Evolutionary conservation across 345 rosid genomes (phyloP), one percentile per base, ranked within the genome.

Genomic region (Carallia brachiata): DNA sequence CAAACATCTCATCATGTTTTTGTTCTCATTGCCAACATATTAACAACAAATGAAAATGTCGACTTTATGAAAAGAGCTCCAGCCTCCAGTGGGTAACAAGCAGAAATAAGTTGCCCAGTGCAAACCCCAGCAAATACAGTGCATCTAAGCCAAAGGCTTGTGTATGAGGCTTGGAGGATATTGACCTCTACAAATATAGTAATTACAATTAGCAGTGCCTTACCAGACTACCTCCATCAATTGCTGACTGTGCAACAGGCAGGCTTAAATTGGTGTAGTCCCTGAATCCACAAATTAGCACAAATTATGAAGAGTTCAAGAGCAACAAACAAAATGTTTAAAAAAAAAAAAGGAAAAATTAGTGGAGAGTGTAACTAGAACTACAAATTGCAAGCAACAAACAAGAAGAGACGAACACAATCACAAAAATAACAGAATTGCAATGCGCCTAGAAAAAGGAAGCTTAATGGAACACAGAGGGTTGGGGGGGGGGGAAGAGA

Each of bases 201-300:
- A 55, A 23, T n/a, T 40, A 17, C 18, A 19, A 53, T 68, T 18
- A 50, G 18, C 27, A 71, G 52, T 19, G 53, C 32, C 75, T 75
- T 85, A 87, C 98, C 93, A 88, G 89, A 65, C 88, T 89, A 76
- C 82, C 80, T 63, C 91, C 96, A 81, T 90, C 99, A 68, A 96
- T 90, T 59, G 99, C 98, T 62, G 97, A 96, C 66, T 93, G 96
- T 64, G 98, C 98, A 86, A 96, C 93, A 30, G 98, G 97, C 78
- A 96, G 98, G 77, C 83, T 92, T 37, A 90, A 87, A 75, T 96
- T 96, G 23, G 98, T 96, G 74, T 92, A 96, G 86, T 96, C 99
- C 90, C 99, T 96, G 85, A 74, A 63, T 31, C 12, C 48, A 60
- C 36, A 72, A 59, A 63, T 19, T 19, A 63, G 36, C 9, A n/a